Conservation (phyloP, 2,329 filamentous ascomycete species). For the Colletotrichum sp. region DNA sequence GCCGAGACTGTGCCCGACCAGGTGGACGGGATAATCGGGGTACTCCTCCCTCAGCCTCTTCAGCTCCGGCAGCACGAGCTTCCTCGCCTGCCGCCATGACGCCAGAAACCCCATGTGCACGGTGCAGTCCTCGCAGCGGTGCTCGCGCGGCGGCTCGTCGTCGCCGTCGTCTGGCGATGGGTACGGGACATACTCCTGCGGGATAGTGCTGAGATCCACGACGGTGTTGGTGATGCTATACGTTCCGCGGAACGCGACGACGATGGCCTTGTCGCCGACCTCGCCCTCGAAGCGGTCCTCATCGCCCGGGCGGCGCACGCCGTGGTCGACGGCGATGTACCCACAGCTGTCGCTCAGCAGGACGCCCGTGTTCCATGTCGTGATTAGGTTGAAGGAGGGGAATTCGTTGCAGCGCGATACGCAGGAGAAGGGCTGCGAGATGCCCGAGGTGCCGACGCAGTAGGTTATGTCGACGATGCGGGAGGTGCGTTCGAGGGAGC, state of each 20-base stretch:
- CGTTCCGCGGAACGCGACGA: slow-evolving; percentile 92
- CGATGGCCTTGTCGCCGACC: slow-evolving; percentile 54
- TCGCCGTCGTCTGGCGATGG: slow-evolving; percentile 58
- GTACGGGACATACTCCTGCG: slow-evolving; percentile 91
- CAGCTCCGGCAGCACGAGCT: slow-evolving; percentile 72
- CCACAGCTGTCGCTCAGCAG: slow-evolving; percentile 91
- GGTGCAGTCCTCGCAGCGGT: slow-evolving; percentile 82
- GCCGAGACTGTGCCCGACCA: slow-evolving; percentile 91
- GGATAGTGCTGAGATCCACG: slow-evolving; percentile 85
- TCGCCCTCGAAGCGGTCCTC: slow-evolving; percentile 28
- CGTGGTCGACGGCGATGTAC: slow-evolving; percentile 88
- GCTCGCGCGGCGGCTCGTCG: slow-evolving; percentile 46
- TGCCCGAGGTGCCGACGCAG: slow-evolving; percentile 85
- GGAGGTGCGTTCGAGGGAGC: slow-evolving; percentile 84
- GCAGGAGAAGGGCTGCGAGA: slow-evolving; percentile 84
- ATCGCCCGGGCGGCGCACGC: slow-evolving; percentile 26
- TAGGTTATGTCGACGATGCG: slow-evolving; percentile 94
- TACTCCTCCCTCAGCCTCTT: slow-evolving; percentile 62
- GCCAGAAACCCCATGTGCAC: slow-evolving; percentile 90
- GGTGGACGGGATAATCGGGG: slow-evolving; percentile 74
- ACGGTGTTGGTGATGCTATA: slow-evolving; percentile 94
- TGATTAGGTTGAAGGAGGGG: slow-evolving; percentile 76
- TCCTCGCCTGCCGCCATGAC: slow-evolving; percentile 80
- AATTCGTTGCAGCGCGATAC: slow-evolving; percentile 87
- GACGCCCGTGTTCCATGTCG: slow-evolving; percentile 89